These are phyloP conservation scores for Pyronema omphalodes DNA, from an alignment of 495 filamentous ascomycete species.

Conservation along the genomic window DNA sequence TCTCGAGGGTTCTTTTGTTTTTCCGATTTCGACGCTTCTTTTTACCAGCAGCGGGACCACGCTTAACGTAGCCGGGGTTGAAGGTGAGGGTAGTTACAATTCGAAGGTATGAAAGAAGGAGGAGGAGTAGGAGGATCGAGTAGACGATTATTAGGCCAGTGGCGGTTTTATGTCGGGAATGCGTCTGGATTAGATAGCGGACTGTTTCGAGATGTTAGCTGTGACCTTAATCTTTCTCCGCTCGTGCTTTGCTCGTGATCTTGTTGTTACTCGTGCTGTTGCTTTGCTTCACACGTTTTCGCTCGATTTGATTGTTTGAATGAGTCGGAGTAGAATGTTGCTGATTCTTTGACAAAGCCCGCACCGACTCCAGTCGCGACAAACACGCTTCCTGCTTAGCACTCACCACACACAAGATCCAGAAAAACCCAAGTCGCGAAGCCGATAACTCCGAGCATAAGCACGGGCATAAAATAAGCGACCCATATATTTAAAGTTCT, in stretches of 20 bases:
- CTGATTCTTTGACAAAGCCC: background rate
- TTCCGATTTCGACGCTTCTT: too few relatives aligned
- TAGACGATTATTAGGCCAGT: constrained; percentile 52
- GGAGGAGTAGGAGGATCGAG: constrained; percentile 45
- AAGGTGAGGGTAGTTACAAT: constrained; percentile 42
- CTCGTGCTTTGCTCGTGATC: too few relatives aligned
- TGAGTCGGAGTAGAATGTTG: too few relatives aligned
- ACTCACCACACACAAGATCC: constrained; percentile 29
- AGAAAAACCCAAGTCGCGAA: constrained; percentile 48
- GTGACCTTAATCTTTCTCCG: background rate
- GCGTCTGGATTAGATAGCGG: constrained; percentile 11
- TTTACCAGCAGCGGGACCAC: constrained; percentile 30
- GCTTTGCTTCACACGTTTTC: too few relatives aligned
- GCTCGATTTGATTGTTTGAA: too few relatives aligned
- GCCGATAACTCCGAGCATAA: constrained; percentile 38
- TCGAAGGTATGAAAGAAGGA: constrained; percentile 49
- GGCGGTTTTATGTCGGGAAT: constrained; percentile 36
- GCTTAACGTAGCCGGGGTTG: constrained; percentile 52
- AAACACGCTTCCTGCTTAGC: background rate
- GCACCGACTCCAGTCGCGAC: background rate
- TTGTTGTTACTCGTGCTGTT: too few relatives aligned
- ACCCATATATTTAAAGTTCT: constrained; percentile 18
- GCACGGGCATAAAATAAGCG: constrained; percentile 33
- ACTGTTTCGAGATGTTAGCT: constrained; percentile 13
- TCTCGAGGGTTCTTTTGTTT: too few relatives aligned